A percentile compares a stretch with the other conserved stretches of the same genome.
Evolutionary conservation across 148 eudicot species (phyloP).

Genomic region (Nepenthes gracilis): DNA sequence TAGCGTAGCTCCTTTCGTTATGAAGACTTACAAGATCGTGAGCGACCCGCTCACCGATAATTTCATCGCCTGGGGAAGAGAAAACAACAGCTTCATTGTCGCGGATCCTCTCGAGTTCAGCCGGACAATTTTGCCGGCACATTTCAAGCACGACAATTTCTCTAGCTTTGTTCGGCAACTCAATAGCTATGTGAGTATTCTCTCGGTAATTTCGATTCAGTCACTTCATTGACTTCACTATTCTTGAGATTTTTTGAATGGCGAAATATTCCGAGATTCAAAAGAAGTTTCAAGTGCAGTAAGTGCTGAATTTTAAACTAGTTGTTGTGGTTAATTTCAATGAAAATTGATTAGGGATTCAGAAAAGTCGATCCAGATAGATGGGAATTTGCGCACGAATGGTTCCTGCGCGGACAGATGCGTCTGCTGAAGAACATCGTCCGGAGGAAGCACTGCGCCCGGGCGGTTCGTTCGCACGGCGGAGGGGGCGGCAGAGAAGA

Average conservation of each 20-base stretch:
- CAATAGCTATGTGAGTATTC: conserved; percentile 8
- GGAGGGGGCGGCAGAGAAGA: not conserved
- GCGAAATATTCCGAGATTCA: not conserved
- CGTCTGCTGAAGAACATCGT: conserved; percentile 30
- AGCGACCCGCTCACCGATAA: conserved; percentile 5
- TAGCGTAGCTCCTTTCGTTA: conserved; percentile 1
- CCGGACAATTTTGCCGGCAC: not conserved
- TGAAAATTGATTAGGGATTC: conserved; percentile 22
- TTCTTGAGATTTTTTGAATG: not conserved
- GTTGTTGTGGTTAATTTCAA: not conserved
- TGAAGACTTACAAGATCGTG: conserved; percentile 6
- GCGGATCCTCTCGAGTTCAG: conserved; percentile 2
- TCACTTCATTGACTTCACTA: not conserved
- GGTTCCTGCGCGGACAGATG: conserved; percentile 40
- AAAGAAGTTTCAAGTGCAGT: too few species aligned
- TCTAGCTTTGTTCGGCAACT: conserved; percentile 12
- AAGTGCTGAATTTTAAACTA: not conserved
- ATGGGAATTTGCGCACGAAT: conserved; percentile 48
- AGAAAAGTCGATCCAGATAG: conserved; percentile 40
- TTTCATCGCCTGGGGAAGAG: conserved; percentile 3
- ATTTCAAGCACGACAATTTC: conserved; percentile 11
- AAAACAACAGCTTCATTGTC: conserved; percentile 8
- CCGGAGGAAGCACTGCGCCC: conserved; percentile 12
- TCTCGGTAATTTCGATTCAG: not conserved
- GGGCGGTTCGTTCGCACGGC: conserved; percentile 4